Conservation (phyloP, 371 early-diverging fungal species). For the Dinochytrium kinnereticum region DNA sequence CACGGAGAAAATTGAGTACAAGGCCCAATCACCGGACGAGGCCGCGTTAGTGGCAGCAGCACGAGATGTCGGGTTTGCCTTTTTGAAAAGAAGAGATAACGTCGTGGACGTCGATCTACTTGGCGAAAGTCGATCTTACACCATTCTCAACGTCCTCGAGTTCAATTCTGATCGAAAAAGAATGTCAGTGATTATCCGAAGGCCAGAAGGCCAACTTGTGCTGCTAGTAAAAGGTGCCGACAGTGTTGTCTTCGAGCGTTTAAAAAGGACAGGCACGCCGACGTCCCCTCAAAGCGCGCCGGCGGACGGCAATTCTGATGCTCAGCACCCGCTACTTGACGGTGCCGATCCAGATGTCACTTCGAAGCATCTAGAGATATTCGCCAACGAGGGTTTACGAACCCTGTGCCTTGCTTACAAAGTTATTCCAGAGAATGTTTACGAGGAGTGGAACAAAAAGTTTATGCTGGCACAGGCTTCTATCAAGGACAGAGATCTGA, state of each 20-base stretch:
- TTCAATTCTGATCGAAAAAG: constrained; percentile 94
- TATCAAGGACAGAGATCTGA: constrained; percentile 75
- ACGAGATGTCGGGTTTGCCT: constrained; percentile 86
- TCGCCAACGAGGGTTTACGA: constrained; percentile 73
- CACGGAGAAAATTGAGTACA: constrained; percentile 59
- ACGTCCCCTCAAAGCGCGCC: background rate
- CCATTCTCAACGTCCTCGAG: constrained; percentile 68
- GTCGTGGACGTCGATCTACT: constrained; percentile 47
- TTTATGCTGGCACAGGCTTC: constrained; percentile 75
- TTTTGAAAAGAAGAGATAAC: constrained; percentile 66
- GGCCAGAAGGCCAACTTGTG: constrained; percentile 78
- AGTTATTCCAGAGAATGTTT: constrained; percentile 69
- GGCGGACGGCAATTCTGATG: background rate
- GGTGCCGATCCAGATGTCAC: constrained; percentile 36
- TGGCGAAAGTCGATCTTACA: constrained; percentile 52
- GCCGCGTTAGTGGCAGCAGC: constrained; percentile 92
- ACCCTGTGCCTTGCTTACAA: constrained; percentile 86
- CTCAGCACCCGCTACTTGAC: constrained; percentile 20
- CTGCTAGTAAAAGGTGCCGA: constrained; percentile 98
- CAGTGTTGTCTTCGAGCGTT: constrained; percentile 82
- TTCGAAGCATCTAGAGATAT: constrained; percentile 42
- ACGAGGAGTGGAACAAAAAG: constrained; percentile 68
- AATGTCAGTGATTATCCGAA: constrained; percentile 87
- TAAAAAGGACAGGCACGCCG: constrained; percentile 42
- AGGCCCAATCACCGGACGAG: constrained; percentile 96